Percentiles rank a stretch among this genome's conserved stretches.
These are phyloP conservation scores for Kodamaea laetipori DNA, from an alignment of 805 yeast genomes.

Conservation along the genomic window DNA sequence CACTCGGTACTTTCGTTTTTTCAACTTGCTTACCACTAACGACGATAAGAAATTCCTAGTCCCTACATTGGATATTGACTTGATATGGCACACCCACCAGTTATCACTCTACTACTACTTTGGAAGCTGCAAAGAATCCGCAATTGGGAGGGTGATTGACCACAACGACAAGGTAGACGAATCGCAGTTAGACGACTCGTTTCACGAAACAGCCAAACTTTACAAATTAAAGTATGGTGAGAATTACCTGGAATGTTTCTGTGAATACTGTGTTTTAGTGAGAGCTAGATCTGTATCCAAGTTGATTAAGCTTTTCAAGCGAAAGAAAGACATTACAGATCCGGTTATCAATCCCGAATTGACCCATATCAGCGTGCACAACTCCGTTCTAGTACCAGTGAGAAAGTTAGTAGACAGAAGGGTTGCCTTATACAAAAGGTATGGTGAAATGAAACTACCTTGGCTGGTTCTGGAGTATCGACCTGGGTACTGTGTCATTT, in stretches of 20 bases:
- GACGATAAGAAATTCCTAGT: conserved; percentile 17
- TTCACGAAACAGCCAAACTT: conserved; percentile 19
- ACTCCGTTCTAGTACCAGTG: conserved; percentile 1
- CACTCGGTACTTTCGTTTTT: conserved; percentile 22
- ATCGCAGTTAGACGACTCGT: conserved; percentile 19
- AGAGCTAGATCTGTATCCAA: not conserved
- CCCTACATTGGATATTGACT: conserved; percentile 31
- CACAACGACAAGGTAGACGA: conserved; percentile 32
- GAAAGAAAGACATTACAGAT: conserved; percentile 7
- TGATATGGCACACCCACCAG: conserved; percentile 33
- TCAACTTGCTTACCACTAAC: conserved; percentile 6
- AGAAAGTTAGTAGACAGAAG: not conserved
- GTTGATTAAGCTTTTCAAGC: conserved; percentile 2
- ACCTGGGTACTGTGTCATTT: not conserved
- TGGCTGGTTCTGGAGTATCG: not conserved
- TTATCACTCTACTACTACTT: conserved; percentile 20
- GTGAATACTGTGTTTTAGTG: conserved; percentile 16
- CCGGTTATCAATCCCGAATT: too few relatives aligned
- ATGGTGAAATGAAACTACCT: not conserved
- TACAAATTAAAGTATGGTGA: conserved; percentile 19
- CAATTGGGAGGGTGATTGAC: conserved; percentile 17
- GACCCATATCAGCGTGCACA: conserved; percentile 11
- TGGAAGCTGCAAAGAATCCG: conserved; percentile 12
- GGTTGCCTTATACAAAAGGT: not conserved
- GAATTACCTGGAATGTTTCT: conserved; percentile 26